A percentile compares a stretch with the other conserved stretches of the same genome.
These are phyloP conservation scores for Abrus precatorius DNA, from an alignment of 306 rosid species.

Conservation along the genomic window DNA sequence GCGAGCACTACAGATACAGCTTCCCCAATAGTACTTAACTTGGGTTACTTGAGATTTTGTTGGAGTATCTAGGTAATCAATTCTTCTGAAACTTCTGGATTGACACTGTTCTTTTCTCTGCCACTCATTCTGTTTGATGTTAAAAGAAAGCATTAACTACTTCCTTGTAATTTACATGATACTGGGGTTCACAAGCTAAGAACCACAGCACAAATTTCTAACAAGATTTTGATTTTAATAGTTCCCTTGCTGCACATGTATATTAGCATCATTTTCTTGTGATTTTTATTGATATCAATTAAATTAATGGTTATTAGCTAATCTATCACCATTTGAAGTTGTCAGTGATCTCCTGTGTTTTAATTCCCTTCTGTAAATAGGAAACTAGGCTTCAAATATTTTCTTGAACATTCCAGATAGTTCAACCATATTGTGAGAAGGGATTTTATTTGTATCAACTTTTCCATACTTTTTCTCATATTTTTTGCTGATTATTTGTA, in stretches of 20 bases:
- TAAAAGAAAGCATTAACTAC: background rate
- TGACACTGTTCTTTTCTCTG: slow-evolving; percentile 26
- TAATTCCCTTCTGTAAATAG: background rate
- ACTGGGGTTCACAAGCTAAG: background rate
- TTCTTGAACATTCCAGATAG: background rate
- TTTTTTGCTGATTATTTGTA: background rate
- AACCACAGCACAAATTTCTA: background rate
- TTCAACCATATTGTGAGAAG: background rate
- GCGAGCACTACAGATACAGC: background rate
- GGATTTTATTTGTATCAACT: background rate
- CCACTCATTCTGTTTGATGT: background rate
- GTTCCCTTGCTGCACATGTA: background rate
- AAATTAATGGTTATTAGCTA: background rate
- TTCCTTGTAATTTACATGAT: background rate
- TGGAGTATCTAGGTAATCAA: slow-evolving; percentile 31
- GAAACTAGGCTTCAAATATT: background rate
- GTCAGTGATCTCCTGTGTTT: too few species aligned
- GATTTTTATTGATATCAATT: background rate
- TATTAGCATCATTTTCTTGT: background rate
- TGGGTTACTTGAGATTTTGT: slow-evolving; percentile 8
- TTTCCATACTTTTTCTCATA: too few species aligned
- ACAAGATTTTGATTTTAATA: background rate
- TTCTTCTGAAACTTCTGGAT: background rate
- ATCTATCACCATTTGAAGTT: background rate
- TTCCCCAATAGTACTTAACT: background rate